Conservation (phyloP, 306 rosid genomes). For the Quercus berberidifolia region DNA sequence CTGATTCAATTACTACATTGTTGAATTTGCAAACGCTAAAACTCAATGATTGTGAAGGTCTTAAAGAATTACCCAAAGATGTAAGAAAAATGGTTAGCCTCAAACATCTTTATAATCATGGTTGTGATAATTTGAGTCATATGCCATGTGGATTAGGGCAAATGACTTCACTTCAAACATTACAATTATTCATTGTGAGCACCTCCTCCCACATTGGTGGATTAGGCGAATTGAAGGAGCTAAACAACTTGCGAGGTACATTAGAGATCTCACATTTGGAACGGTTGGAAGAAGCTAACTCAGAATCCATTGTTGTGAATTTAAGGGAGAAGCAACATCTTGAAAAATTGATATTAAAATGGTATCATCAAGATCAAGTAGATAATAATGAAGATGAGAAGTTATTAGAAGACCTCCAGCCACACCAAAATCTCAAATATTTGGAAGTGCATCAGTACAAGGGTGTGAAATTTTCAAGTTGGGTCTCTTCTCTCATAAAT, state of each 20-base stretch:
- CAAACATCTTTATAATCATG: too few relatives aligned
- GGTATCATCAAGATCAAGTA: not conserved
- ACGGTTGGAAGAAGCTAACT: too few relatives aligned
- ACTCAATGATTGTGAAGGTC: not conserved
- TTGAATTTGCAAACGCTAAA: conserved; percentile 4
- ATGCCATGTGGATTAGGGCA: too few relatives aligned
- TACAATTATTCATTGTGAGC: too few relatives aligned
- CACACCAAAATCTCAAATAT: not conserved
- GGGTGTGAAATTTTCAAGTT: not conserved
- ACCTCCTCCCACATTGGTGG: too few relatives aligned
- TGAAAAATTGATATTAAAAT: not conserved
- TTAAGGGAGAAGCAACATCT: not conserved
- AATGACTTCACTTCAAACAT: too few relatives aligned
- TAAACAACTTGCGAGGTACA: too few relatives aligned
- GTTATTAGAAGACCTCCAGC: not conserved
- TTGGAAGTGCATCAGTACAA: not conserved
- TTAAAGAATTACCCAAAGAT: not conserved
- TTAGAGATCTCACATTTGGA: too few relatives aligned
- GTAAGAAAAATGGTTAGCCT: not conserved
- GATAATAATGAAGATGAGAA: not conserved
- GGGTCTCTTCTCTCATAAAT: not conserved
- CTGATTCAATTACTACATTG: not conserved
- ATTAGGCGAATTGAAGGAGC: too few relatives aligned
- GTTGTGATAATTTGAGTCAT: too few relatives aligned
- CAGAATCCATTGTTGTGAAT: too few relatives aligned